Evolutionary conservation across 192 early-diverging fungal genomes (phyloP), one percentile per base, ranked within the genome.

Genomic region (Coemansia sp.): DNA sequence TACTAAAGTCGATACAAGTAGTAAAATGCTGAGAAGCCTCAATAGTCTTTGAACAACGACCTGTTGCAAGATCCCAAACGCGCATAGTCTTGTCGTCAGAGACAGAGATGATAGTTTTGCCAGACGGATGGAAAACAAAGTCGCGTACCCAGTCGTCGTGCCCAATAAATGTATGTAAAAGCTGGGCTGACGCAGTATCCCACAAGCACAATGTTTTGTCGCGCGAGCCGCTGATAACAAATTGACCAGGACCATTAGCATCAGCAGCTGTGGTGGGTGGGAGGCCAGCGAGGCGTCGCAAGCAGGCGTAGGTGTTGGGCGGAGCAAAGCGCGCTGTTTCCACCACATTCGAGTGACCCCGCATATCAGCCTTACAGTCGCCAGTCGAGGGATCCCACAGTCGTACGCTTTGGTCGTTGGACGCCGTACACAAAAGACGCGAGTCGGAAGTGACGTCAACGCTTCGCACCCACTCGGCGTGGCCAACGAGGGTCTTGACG

Each of bases 141-240:
- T 91, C 93, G 43, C 96, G 91, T 12, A 97, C 88, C 96, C 96
- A 97, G 74, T 95, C 96, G 57, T 97, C 95, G 72, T 97, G 96
- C 12, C 96, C 95, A 33, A 87, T 78, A 82, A 97, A 85, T 1
- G 92, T 94, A 59, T 89, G 86, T 31, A 97, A 77, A 42, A 90
- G 88, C 74, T 93, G 89, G 27, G 84, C 87, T 6, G 86, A 86
- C 29, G 83, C 71, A 0, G 85, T 67, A 61, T 97, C 92, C 95
- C 96, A 98, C 38, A 98, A 78, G 64, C 90, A 92, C 51, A 98
- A 88, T 0, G 92, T 92, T 66, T 97, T 96, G 78, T 98, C 97
- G 65, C 97, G 88, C 47, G 95, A 95, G 2, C 90, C 95, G 38
- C 94, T 93, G 1, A 92, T 87, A 13, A 93, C 65, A 64, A 91